These are phyloP conservation scores for Dactylellina parvicollis DNA, from an alignment of 2,329 filamentous ascomycete species.

Conservation along the genomic window DNA sequence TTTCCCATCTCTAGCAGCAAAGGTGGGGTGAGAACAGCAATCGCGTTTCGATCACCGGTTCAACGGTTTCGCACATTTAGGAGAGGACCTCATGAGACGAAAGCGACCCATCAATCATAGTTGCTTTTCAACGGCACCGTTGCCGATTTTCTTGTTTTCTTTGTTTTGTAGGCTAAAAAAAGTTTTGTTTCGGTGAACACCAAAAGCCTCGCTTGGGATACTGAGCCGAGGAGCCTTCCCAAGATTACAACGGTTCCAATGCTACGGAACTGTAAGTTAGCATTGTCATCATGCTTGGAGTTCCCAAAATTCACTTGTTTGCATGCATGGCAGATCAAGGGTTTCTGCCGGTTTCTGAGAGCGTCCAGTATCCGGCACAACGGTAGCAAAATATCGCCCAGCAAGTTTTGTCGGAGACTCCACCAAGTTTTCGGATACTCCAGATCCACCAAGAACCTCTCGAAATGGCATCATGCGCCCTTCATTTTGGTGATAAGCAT, in stretches of 20 bases:
- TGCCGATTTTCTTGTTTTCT: slow-evolving; percentile 8
- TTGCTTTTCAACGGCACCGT: slow-evolving; percentile 8
- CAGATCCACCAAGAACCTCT: slow-evolving; percentile 16
- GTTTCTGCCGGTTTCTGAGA: slow-evolving; percentile 26
- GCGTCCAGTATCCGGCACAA: slow-evolving; percentile 36
- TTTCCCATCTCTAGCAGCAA: slow-evolving; percentile 26
- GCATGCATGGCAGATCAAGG: slow-evolving; percentile 43
- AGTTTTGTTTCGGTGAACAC: not conserved
- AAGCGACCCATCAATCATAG: slow-evolving; percentile 12
- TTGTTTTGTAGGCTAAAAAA: slow-evolving; percentile 8
- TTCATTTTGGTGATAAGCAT: slow-evolving; percentile 32
- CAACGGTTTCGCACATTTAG: not conserved
- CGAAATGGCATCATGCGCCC: slow-evolving; percentile 31
- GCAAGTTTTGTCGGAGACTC: too few relatives aligned
- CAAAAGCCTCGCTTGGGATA: slow-evolving; percentile 13
- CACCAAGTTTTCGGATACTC: too few relatives aligned
- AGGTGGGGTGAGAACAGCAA: slow-evolving; percentile 37
- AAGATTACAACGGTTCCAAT: slow-evolving; percentile 27
- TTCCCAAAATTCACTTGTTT: slow-evolving; percentile 27
- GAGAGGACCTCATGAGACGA: slow-evolving; percentile 28
- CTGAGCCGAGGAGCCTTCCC: not conserved
- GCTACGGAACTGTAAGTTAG: slow-evolving; percentile 34
- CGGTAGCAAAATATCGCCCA: slow-evolving; percentile 12
- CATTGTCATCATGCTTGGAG: slow-evolving; percentile 26
- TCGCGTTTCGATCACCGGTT: slow-evolving; percentile 35